phyloP scores from a whole-genome alignment of 1,284 basidiomycete genomes.

The Violaceomyces palustris region DNA sequence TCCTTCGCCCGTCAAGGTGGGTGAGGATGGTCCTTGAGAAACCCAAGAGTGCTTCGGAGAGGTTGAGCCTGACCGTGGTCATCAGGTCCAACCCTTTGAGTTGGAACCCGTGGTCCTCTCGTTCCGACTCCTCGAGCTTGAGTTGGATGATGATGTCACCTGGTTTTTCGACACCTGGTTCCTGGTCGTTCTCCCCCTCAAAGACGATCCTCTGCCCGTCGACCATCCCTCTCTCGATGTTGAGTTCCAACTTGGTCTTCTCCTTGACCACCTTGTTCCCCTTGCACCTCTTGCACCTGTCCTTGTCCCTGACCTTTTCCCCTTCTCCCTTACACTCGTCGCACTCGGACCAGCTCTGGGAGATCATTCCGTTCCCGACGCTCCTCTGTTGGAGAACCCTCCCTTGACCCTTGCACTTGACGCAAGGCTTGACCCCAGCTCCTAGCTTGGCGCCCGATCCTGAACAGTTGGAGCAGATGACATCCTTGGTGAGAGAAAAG shows the following conservation, averaged over 20 bases:
- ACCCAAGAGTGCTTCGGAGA: conserved; percentile 41
- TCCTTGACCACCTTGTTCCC: conserved; percentile 77
- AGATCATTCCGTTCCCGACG: conserved; percentile 52
- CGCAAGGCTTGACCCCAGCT: conserved; percentile 74
- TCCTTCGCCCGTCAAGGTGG: conserved; percentile 46
- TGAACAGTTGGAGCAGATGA: conserved; percentile 72
- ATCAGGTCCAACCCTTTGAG: conserved; percentile 72
- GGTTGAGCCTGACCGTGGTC: conserved; percentile 59
- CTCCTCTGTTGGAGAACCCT: conserved; percentile 60
- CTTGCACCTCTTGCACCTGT: conserved; percentile 94
- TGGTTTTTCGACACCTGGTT: conserved; percentile 34
- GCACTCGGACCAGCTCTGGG: conserved; percentile 61
- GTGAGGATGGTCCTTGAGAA: conserved; percentile 46
- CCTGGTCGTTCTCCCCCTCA: conserved; percentile 73
- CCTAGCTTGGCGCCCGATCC: conserved; percentile 79
- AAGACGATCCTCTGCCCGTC: conserved; percentile 81
- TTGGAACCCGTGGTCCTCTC: too few species aligned
- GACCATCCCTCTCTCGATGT: conserved; percentile 80
- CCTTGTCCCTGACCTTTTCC: conserved; percentile 77
- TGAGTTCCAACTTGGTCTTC: conserved; percentile 61
- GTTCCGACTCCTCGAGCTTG: conserved; percentile 64
- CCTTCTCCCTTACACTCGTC: conserved; percentile 75
- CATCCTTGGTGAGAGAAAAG: conserved; percentile 81
- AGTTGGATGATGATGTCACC: conserved; percentile 72
- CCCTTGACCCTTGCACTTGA: conserved; percentile 77